Conservation (phyloP, 805 yeast genomes). For the Nakazawaea laoshanensis region DNA sequence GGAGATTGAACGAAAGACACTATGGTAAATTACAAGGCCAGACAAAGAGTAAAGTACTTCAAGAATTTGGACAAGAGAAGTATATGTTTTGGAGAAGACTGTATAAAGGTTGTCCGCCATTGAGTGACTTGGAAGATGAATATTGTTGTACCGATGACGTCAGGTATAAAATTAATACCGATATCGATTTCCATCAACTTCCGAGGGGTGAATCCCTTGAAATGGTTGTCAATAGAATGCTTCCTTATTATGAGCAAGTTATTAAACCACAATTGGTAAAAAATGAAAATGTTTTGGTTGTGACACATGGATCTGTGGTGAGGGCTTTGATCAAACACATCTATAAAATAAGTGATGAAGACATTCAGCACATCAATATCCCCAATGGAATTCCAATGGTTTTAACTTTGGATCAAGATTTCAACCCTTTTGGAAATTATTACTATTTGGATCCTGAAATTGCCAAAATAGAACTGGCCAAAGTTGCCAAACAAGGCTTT, state of each 20-base stretch:
- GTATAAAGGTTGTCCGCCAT: constrained; percentile 64
- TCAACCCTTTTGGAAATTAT: constrained; percentile 42
- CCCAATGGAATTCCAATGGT: constrained; percentile 82
- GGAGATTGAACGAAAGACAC: constrained; percentile 82
- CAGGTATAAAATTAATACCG: constrained; percentile 33
- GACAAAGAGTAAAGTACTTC: constrained; percentile 58
- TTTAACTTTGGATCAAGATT: constrained; percentile 47
- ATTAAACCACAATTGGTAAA: constrained; percentile 37
- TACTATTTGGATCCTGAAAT: constrained; percentile 74
- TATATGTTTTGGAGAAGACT: constrained; percentile 79
- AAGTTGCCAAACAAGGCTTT: constrained; percentile 71
- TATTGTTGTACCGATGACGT: constrained; percentile 28
- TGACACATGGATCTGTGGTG: constrained; percentile 79
- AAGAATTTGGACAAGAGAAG: constrained; percentile 60
- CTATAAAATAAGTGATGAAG: constrained; percentile 56
- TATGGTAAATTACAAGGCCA: constrained; percentile 79
- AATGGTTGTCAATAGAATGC: constrained; percentile 61
- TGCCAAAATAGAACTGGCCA: constrained; percentile 71
- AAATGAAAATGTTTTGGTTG: constrained; percentile 53
- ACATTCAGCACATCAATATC: constrained; percentile 65
- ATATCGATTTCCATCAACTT: constrained; percentile 36
- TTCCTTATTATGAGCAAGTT: constrained; percentile 50
- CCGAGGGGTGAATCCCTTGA: constrained; percentile 70
- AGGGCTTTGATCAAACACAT: constrained; percentile 66
- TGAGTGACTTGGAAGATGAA: constrained; percentile 27